These are phyloP conservation scores for Scedosporium dehoogii DNA, from an alignment of 2,329 filamentous ascomycete genomes.

Conservation along the genomic window DNA sequence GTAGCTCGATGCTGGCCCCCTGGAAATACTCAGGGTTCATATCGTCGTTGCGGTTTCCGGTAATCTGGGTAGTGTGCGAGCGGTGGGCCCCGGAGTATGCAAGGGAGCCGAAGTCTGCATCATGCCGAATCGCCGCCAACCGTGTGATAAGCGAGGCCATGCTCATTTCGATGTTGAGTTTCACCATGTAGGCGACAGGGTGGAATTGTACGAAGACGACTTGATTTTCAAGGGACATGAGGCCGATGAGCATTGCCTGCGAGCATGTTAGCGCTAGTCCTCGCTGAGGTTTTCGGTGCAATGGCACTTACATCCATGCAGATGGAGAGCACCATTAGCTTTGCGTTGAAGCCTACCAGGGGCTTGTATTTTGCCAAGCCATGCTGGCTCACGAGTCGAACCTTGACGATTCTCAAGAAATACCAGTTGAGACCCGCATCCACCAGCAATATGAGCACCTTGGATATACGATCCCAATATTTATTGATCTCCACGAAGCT, in stretches of 20 bases:
- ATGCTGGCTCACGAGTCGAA: conserved; percentile 33
- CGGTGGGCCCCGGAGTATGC: neutral
- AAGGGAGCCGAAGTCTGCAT: neutral
- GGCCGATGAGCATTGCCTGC: conserved; percentile 20
- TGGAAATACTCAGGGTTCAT: neutral
- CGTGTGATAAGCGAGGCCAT: conserved; percentile 41
- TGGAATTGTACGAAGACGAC: conserved; percentile 36
- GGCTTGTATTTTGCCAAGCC: conserved; percentile 40
- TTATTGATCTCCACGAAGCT: conserved; percentile 32
- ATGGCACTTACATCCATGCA: conserved; percentile 33
- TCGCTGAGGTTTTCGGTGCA: too few species aligned
- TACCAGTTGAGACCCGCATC: conserved; percentile 43
- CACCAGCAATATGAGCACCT: conserved; percentile 38
- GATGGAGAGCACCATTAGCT: conserved; percentile 37
- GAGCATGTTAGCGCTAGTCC: accelerated
- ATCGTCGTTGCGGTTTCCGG: neutral
- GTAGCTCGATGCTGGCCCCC: neutral
- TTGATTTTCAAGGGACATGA: conserved; percentile 23
- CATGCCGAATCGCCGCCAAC: conserved; percentile 14
- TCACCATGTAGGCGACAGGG: conserved; percentile 41
- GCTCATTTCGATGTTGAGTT: conserved; percentile 43
- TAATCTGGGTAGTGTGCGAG: neutral
- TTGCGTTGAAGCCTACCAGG: conserved; percentile 38
- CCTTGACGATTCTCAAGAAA: conserved; percentile 36
- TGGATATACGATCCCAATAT: conserved; percentile 43